Conservation (phyloP, 2,329 filamentous ascomycete genomes). For the Fusarium verrucosum region DNA sequence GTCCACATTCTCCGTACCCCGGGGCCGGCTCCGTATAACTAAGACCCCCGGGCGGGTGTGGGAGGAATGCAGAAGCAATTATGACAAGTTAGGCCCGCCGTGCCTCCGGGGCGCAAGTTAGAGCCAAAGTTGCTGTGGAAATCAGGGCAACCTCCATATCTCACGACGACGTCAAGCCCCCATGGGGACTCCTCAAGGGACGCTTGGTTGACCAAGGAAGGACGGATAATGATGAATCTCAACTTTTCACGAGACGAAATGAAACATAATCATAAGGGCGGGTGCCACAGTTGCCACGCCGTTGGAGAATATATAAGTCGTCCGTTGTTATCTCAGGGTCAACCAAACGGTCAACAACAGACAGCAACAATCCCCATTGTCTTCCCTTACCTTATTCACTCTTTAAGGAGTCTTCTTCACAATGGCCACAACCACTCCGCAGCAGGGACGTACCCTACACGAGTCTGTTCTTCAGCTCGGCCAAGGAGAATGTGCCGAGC, state of each 20-base stretch:
- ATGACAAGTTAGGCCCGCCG: slow-evolving; percentile 18
- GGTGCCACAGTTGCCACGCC: slow-evolving; percentile 24
- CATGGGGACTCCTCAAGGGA: slow-evolving; percentile 16
- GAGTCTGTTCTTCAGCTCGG: slow-evolving; percentile 19
- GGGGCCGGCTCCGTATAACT: slow-evolving; percentile 36
- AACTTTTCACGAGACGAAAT: slow-evolving; percentile 13
- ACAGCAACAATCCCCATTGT: slow-evolving; percentile 30
- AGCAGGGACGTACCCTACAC: slow-evolving; percentile 4
- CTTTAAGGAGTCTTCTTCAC: background rate
- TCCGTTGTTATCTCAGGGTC: slow-evolving; percentile 32
- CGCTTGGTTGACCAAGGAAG: slow-evolving; percentile 14
- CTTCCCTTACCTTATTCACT: slow-evolving; percentile 4
- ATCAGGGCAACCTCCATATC: slow-evolving; percentile 30
- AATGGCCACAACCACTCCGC: slow-evolving; percentile 8
- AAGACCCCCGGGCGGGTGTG: slow-evolving; percentile 25
- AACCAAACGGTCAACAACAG: slow-evolving; percentile 26
- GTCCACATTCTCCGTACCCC: slow-evolving; percentile 39
- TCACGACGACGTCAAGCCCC: slow-evolving; percentile 21
- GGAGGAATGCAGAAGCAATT: slow-evolving; percentile 38
- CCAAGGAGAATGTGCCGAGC: slow-evolving; percentile 33
- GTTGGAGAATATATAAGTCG: slow-evolving; percentile 35
- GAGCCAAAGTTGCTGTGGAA: slow-evolving; percentile 33
- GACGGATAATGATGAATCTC: slow-evolving; percentile 18
- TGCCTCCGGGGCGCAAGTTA: slow-evolving; percentile 10
- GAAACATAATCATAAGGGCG: slow-evolving; percentile 29